Percentiles rank a stretch among this genome's conserved stretches.
Conservation (phyloP, 169 alveolate species). For the Perkinsus marinus region DNA sequence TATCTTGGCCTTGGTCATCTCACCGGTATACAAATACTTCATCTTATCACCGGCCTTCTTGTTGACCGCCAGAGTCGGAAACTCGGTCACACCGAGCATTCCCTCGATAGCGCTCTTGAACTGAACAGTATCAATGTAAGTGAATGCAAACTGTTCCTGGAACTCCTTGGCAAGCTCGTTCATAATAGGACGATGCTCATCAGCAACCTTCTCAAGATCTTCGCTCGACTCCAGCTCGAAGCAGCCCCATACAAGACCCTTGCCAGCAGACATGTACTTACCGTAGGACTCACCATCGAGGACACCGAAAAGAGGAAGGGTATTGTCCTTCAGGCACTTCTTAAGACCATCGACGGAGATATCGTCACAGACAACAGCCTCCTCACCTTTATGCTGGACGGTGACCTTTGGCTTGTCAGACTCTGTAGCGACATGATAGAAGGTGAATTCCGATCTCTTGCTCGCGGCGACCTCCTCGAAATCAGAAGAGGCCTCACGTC, state of each 20-base stretch:
- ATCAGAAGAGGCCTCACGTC: not conserved
- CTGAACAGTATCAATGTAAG: constrained; percentile 24
- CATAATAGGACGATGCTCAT: constrained; percentile 1
- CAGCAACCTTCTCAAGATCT: constrained; percentile 23
- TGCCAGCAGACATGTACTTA: constrained; percentile 30
- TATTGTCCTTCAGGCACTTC: constrained; percentile 26
- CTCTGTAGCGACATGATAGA: not conserved
- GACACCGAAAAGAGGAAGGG: constrained; percentile 43
- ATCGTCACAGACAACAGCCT: constrained; percentile 19
- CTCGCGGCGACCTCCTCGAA: not conserved
- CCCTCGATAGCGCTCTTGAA: constrained; percentile 3
- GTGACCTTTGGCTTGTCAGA: constrained; percentile 16
- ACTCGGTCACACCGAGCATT: constrained; percentile 7
- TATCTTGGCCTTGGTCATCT: constrained; percentile 24
- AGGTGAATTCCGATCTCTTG: constrained; percentile 4
- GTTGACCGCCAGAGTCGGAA: constrained; percentile 40
- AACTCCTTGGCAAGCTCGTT: constrained; percentile 24
- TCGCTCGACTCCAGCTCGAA: constrained; percentile 11
- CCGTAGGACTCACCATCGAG: constrained; percentile 41
- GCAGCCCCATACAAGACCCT: not conserved
- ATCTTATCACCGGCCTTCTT: constrained; percentile 11
- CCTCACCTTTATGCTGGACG: constrained; percentile 31
- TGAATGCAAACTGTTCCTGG: constrained; percentile 24
- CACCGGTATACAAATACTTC: constrained; percentile 18
- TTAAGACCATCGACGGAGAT: constrained; percentile 32